phyloP scores from a whole-genome alignment of 495 filamentous ascomycete genomes.

The Entonaema liquescens region DNA sequence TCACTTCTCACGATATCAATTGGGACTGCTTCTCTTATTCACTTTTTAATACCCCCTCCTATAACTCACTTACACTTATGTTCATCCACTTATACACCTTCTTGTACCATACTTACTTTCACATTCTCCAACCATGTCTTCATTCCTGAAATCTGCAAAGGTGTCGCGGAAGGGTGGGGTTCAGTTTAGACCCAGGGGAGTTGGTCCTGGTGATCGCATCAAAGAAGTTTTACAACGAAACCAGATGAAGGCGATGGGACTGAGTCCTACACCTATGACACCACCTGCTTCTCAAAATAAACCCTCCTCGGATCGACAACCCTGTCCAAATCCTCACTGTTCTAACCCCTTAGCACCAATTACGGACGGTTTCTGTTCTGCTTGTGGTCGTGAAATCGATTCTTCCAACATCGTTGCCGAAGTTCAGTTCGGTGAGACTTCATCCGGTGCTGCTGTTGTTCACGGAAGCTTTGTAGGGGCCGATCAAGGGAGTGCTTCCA shows the following conservation, averaged over 20 bases:
- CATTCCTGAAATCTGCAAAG: conserved; percentile 40
- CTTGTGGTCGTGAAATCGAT: conserved; percentile 82
- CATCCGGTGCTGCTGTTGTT: conserved; percentile 85
- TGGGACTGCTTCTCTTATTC: background rate
- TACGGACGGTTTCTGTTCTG: conserved; percentile 72
- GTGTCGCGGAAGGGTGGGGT: conserved; percentile 28
- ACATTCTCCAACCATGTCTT: conserved; percentile 33
- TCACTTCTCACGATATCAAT: conserved; percentile 10
- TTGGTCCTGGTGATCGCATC: conserved; percentile 36
- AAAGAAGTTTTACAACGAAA: conserved; percentile 44
- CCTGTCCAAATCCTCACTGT: conserved; percentile 45
- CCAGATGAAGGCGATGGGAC: conserved; percentile 40
- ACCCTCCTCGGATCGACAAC: conserved; percentile 28
- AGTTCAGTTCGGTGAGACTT: conserved; percentile 84
- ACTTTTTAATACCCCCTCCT: background rate
- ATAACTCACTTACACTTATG: background rate
- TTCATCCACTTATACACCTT: conserved; percentile 3
- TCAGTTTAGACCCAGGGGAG: conserved; percentile 38
- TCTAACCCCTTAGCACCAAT: conserved; percentile 48
- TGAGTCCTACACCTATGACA: conserved; percentile 29
- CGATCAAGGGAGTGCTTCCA: conserved; percentile 67
- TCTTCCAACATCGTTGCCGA: conserved; percentile 90
- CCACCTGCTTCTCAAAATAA: conserved; percentile 22
- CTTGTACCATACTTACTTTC: conserved; percentile 11
- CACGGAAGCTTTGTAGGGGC: conserved; percentile 88